Evolutionary conservation across 805 yeast species (phyloP).

Genomic region (Metschnikowia santaceciliae): DNA sequence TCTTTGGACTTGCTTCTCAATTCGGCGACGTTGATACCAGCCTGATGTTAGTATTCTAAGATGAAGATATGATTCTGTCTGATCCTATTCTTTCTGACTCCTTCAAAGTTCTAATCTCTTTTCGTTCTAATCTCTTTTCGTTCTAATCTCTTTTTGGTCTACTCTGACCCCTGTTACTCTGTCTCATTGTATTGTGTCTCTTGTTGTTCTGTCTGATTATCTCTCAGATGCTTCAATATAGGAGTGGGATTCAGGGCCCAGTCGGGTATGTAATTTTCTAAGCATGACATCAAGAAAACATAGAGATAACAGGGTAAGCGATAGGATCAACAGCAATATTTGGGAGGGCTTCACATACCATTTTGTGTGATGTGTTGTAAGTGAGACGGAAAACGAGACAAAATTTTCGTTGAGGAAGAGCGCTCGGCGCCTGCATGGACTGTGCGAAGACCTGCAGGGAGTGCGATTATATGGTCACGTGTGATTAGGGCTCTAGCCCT

Average conservation of each 20-base stretch:
- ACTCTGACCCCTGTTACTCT: too few species aligned
- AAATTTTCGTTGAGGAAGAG: slow-evolving; percentile 16
- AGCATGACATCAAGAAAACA: too few species aligned
- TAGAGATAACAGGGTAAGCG: too few species aligned
- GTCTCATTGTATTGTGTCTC: too few species aligned
- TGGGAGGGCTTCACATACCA: slow-evolving; percentile 16
- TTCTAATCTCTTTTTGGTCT: too few species aligned
- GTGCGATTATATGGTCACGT: not conserved
- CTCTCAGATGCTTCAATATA: too few species aligned
- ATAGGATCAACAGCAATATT: not conserved
- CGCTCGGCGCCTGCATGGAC: slow-evolving; percentile 7
- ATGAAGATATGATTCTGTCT: not conserved
- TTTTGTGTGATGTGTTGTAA: slow-evolving; percentile 18
- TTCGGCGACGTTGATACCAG: slow-evolving; percentile 93
- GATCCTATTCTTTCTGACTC: too few species aligned
- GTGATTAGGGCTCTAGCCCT: slow-evolving; percentile 16
- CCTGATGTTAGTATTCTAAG: slow-evolving; percentile 42
- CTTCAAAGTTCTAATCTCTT: too few species aligned
- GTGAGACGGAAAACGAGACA: slow-evolving; percentile 13
- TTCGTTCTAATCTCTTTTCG: too few species aligned
- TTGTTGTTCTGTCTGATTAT: too few species aligned
- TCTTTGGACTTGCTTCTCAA: slow-evolving; percentile 96
- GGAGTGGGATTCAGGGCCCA: too few species aligned
- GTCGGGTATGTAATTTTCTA: too few species aligned
- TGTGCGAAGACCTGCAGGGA: not conserved